phyloP scores from a whole-genome alignment of 2,329 filamentous ascomycete genomes.

The Alternaria consortialis region DNA sequence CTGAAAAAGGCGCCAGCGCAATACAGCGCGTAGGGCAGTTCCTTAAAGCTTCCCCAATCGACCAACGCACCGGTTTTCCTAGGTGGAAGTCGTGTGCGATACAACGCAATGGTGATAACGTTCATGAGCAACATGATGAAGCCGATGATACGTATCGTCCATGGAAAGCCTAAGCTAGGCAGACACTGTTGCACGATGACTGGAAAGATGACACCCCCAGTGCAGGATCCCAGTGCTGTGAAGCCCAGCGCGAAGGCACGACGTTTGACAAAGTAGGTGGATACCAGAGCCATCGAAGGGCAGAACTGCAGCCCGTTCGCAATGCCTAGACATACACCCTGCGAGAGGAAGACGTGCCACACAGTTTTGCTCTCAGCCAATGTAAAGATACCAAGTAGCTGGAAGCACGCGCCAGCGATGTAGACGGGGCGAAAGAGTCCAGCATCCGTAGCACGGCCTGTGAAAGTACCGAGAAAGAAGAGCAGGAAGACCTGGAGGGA shows the following conservation, averaged over 20 bases:
- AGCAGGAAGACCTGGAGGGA: constrained; percentile 46
- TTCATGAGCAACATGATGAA: constrained; percentile 64
- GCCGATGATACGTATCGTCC: constrained; percentile 69
- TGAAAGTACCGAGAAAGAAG: constrained; percentile 42
- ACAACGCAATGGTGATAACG: constrained; percentile 45
- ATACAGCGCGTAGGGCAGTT: constrained; percentile 52
- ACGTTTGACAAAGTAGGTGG: constrained; percentile 48
- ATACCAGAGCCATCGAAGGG: constrained; percentile 65
- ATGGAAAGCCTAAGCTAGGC: constrained; percentile 60
- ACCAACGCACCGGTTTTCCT: constrained; percentile 53
- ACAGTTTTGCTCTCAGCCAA: constrained; percentile 39
- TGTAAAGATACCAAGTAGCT: constrained; percentile 47
- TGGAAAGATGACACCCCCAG: constrained; percentile 45
- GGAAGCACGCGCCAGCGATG: constrained; percentile 40
- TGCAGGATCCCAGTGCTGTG: constrained; percentile 38
- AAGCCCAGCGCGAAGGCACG: constrained; percentile 43
- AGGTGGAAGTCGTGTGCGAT: constrained; percentile 51
- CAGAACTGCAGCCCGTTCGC: constrained; percentile 61
- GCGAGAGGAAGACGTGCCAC: constrained; percentile 52
- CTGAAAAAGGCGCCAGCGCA: constrained; percentile 48
- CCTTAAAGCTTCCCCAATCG: constrained; percentile 54
- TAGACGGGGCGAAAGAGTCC: constrained; percentile 41
- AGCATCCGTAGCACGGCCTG: constrained; percentile 43
- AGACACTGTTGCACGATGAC: constrained; percentile 45
- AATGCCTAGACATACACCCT: constrained; percentile 66